These are phyloP conservation scores for Vitis hybrid DNA, from an alignment of 177 flowering plant genomes.

Conservation along the genomic window DNA sequence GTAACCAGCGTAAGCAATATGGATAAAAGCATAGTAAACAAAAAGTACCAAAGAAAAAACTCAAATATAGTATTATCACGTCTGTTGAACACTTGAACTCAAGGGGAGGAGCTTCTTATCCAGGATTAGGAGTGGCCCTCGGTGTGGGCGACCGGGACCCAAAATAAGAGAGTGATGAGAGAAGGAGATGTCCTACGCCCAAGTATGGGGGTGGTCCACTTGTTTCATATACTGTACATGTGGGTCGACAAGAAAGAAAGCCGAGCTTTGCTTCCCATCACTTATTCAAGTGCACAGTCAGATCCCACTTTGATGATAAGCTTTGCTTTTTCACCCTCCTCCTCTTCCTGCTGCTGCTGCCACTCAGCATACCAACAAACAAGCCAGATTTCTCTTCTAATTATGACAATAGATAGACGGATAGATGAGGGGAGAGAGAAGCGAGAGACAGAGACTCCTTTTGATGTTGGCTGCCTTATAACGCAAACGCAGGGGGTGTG, in stretches of 20 bases:
- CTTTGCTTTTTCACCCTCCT: conserved; percentile 13
- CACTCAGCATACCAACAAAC: conserved; percentile 24
- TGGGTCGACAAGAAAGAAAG: conserved; percentile 24
- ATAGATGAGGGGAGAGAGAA: conserved; percentile 6
- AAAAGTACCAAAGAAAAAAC: not conserved
- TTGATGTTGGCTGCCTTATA: conserved; percentile 25
- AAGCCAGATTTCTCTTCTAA: conserved; percentile 22
- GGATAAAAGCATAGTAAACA: conserved; percentile 10
- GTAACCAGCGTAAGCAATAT: conserved; percentile 11
- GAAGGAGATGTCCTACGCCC: not conserved
- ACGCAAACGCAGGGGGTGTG: conserved; percentile 28
- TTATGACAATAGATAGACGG: conserved; percentile 7
- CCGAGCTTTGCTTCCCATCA: conserved; percentile 31
- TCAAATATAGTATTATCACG: not conserved
- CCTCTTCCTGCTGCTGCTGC: not conserved
- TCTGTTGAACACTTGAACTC: not conserved
- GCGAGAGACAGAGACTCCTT: not conserved
- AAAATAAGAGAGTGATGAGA: not conserved
- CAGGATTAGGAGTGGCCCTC: not conserved
- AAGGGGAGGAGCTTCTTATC: not conserved
- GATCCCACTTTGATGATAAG: conserved; percentile 41
- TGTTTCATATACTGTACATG: not conserved
- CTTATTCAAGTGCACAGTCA: conserved; percentile 35
- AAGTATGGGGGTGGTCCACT: conserved; percentile 16
- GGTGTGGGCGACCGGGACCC: not conserved